Conservation (phyloP, 371 early-diverging fungal species). For the Basidiobolus heterosporus region DNA sequence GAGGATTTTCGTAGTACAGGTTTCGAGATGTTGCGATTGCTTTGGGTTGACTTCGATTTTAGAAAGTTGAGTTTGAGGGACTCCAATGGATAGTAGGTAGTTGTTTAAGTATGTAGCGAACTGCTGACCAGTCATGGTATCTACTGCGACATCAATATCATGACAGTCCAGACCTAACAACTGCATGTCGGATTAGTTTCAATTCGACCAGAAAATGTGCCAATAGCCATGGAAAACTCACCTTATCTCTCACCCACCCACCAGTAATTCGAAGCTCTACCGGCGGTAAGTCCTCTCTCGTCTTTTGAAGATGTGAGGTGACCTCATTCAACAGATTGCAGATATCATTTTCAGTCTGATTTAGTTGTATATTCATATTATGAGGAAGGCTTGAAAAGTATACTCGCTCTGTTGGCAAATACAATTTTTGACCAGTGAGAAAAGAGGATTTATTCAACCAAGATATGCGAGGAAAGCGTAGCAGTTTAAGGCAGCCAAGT, state of each 20-base stretch:
- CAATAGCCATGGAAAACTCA: slow-evolving; percentile 8
- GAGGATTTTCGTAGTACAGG: slow-evolving; percentile 76
- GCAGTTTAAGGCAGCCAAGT: too few relatives aligned
- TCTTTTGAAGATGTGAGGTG: too few relatives aligned
- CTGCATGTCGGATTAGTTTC: slow-evolving; percentile 17
- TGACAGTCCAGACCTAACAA: slow-evolving; percentile 73
- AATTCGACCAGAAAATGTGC: background rate
- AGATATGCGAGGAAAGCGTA: too few relatives aligned
- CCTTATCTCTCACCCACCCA: slow-evolving; percentile 98
- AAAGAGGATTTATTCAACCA: too few relatives aligned
- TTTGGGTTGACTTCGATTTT: slow-evolving; percentile 91
- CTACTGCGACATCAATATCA: slow-evolving; percentile 94
- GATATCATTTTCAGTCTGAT: too few relatives aligned
- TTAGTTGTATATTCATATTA: too few relatives aligned
- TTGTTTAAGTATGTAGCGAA: slow-evolving; percentile 71
- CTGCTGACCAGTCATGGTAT: slow-evolving; percentile 87
- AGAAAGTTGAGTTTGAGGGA: slow-evolving; percentile 35
- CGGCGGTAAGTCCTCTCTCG: slow-evolving; percentile 17
- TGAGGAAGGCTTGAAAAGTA: too few relatives aligned
- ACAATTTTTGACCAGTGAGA: too few relatives aligned
- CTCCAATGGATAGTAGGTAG: slow-evolving; percentile 34
- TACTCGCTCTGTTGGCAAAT: too few relatives aligned
- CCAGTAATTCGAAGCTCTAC: slow-evolving; percentile 85
- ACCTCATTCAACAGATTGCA: too few relatives aligned
- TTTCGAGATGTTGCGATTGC: slow-evolving; percentile 97